Percentiles rank a stretch among this genome's conserved stretches.
phyloP scores from a whole-genome alignment of 306 rosid species.

The Canavalia gladiata region DNA sequence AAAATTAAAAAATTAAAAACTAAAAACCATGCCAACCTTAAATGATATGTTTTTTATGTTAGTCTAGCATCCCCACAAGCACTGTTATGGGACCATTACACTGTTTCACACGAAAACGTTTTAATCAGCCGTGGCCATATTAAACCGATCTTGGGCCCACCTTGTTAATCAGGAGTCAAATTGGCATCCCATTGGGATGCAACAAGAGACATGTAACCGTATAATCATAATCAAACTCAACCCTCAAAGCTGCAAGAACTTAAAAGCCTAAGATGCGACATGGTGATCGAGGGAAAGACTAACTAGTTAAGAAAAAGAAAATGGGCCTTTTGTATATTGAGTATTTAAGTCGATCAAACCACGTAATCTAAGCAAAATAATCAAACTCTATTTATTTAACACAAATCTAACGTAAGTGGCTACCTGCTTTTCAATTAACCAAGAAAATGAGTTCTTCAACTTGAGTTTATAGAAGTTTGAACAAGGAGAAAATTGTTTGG shows the following conservation, averaged over 20 bases:
- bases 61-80: too few relatives aligned
- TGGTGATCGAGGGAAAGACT: not conserved
- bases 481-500: not conserved
- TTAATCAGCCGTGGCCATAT: conserved; percentile 2
- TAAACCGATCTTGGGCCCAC: conserved; percentile 25
- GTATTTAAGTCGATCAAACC: not conserved
- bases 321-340: not conserved
- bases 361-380: not conserved
- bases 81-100: not conserved
- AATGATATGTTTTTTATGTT: too few relatives aligned
- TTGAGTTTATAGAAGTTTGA: not conserved
- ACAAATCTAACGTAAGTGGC: not conserved
- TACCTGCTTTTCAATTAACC: not conserved
- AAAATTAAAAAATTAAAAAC: too few relatives aligned
- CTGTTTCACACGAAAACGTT: conserved; percentile 37
- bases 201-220: conserved; percentile 30
- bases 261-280: conserved; percentile 2
- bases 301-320: not conserved
- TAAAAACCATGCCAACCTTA: too few relatives aligned
- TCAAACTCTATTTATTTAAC: not conserved
- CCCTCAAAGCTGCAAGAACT: not conserved
- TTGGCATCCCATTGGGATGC: conserved; percentile 37
- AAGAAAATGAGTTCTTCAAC: conserved; percentile 3
- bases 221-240: conserved; percentile 18
- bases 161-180: conserved; percentile 30